Base-by-base conservation (phyloP, 306 rosid genomes). In the Leucaena leucocephala region DNA sequence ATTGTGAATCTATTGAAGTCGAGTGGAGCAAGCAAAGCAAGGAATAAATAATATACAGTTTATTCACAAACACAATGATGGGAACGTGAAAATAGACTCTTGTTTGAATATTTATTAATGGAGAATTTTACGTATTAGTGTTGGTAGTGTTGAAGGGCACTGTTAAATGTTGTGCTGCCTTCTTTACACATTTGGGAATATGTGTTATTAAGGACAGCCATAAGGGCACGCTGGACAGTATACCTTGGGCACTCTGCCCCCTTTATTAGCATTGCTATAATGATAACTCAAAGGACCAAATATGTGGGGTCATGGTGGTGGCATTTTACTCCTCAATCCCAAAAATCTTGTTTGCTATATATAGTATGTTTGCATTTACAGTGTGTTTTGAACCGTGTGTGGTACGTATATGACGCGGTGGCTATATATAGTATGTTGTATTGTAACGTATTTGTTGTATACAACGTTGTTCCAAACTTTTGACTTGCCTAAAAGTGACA, bases 141-240 rank as follows among this genome's bases (percentile, higher is more conserved):
- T 58, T 22, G 36, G 64, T 58, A 61, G 70, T 80, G 63, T 50
- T 62, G 72, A 73, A 63, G 3, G 19, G 27, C 42, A 34, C 68
- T 63, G 71, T 17, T 22, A 69, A 15, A 15, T 36, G 10, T 14
- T 36, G 6, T 5, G 68, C 73, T 70, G 81, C 42, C 71, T 54
- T 57, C 74, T 79, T 50, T 38, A 72, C 67, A 13, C 6, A 72
- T 80, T 58, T 82, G 76, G 80, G 76, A 76, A 61, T 9, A 75
- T 76, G 84, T 72, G 84, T 68, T 68, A 38, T 68, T 68, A 38
- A 43, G 55, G 62, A 67, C 49, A 72, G 42, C 2, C 17, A 16
- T n/a, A 22, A 22, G 62, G 55, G 68, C 85, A 62, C 77, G 87
- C 82, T 71, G 46, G 84, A 84, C 82, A 86, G 12, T 68, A 75